Percentiles rank a stretch among this genome's conserved stretches.
These are phyloP conservation scores for Panicum hallii DNA, from an alignment of 202 grass and related monocot genomes.

Conservation along the genomic window DNA sequence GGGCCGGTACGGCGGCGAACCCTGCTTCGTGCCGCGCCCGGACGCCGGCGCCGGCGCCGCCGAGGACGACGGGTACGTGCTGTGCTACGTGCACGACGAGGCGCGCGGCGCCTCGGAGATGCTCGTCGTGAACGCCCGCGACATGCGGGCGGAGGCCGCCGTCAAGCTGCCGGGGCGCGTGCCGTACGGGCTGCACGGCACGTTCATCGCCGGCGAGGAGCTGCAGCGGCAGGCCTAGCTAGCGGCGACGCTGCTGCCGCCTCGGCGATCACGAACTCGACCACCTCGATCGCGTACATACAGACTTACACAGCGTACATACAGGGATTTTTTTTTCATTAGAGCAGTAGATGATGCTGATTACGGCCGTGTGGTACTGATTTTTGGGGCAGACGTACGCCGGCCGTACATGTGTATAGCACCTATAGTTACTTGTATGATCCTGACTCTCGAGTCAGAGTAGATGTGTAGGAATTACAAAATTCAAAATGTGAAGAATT, in stretches of 20 bases:
- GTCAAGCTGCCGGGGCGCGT: conserved; percentile 78
- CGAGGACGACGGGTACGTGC: conserved; percentile 78
- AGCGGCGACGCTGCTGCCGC: not conserved
- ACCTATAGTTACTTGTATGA: conserved; percentile 14
- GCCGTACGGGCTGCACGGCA: conserved; percentile 88
- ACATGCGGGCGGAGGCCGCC: conserved; percentile 63
- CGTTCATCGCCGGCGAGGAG: conserved; percentile 64
- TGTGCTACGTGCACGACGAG: conserved; percentile 82
- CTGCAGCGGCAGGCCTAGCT: conserved; percentile 65
- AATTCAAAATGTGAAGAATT: not conserved
- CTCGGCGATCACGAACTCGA: conserved; percentile 28
- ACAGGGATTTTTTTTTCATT: not conserved
- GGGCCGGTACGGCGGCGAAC: conserved; percentile 65
- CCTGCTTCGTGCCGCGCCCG: conserved; percentile 72
- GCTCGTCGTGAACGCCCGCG: conserved; percentile 62
- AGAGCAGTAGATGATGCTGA: not conserved
- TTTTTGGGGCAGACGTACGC: conserved; percentile 43
- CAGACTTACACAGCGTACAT: not conserved
- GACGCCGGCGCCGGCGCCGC: not conserved
- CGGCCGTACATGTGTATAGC: not conserved
- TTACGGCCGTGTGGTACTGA: conserved; percentile 19
- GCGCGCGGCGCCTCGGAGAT: conserved; percentile 50
- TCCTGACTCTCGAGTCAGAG: too few species aligned
- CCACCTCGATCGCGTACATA: not conserved
- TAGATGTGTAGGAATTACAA: not conserved